Evolutionary conservation across 2,329 filamentous ascomycete genomes (phyloP).

Genomic region (Juglanconis oblonga): DNA sequence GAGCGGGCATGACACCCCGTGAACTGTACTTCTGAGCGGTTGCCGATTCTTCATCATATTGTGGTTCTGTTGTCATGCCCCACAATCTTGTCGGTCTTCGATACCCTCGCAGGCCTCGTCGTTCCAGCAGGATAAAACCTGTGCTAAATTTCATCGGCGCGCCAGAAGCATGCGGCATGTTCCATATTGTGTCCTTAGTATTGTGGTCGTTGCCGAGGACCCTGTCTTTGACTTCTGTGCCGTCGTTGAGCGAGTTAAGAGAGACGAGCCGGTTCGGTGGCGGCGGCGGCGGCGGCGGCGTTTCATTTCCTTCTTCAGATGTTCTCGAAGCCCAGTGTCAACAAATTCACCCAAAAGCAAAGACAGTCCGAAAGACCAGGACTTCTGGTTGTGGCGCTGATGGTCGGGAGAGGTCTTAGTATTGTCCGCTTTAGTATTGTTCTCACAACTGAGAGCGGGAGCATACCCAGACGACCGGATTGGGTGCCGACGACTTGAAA

Average conservation of each 20-base stretch:
- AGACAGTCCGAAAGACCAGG: neutral
- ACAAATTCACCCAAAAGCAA: neutral
- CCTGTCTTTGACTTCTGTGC: neutral
- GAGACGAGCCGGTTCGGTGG: neutral
- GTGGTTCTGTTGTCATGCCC: neutral
- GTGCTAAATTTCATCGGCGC: neutral
- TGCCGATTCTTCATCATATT: neutral
- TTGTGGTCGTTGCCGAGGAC: conserved; percentile 10
- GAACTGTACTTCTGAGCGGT: neutral
- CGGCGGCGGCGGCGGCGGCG: neutral
- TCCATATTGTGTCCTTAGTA: conserved; percentile 8
- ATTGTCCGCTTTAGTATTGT: no score
- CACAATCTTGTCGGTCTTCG: neutral
- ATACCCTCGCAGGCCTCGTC: neutral
- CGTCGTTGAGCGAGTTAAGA: neutral
- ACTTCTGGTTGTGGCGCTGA: neutral
- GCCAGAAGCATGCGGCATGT: neutral
- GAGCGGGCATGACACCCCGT: neutral
- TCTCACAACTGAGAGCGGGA: no score
- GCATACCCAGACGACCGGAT: no score
- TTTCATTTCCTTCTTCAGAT: neutral
- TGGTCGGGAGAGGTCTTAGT: no score
- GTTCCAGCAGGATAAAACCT: neutral
- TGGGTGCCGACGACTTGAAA: no score
- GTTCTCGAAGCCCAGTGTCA: neutral